Evolutionary conservation across 495 filamentous ascomycete genomes (phyloP).

Genomic region (Xylaria scruposa): DNA sequence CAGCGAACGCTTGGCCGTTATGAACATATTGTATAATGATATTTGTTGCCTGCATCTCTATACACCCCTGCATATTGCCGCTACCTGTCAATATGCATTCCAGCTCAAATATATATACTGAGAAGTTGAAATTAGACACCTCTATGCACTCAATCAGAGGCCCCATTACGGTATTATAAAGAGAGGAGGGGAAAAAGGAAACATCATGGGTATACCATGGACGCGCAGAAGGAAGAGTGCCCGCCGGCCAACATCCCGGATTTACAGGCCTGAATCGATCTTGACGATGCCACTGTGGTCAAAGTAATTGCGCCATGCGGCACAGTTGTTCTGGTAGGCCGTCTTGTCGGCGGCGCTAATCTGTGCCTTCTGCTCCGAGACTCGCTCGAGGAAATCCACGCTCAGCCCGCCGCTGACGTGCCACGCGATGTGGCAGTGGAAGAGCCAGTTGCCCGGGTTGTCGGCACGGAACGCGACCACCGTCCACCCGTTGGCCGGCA

Average conservation of each 20-base stretch:
- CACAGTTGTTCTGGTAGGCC: conserved; percentile 28
- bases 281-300: conserved; percentile 15
- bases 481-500: conserved; percentile 56
- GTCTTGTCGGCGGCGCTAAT: conserved; percentile 9
- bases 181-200: neutral
- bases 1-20: neutral
- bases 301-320: conserved; percentile 31
- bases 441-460: conserved; percentile 62
- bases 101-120: conserved; percentile 3
- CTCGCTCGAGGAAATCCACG: conserved; percentile 54
- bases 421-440: conserved; percentile 62
- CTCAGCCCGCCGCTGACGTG: conserved; percentile 53
- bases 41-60: neutral
- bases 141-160: neutral
- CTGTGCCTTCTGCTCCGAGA: conserved; percentile 22
- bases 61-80: neutral
- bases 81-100: neutral
- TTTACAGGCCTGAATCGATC: conserved; percentile 27
- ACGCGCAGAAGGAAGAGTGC: neutral
- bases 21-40: neutral
- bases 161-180: neutral
- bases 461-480: conserved; percentile 60
- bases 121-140: neutral
- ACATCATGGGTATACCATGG: neutral
- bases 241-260: neutral